Evolutionary conservation across 768 basidiomycete species (phyloP).

Genomic region (Termitomyces sp.): DNA sequence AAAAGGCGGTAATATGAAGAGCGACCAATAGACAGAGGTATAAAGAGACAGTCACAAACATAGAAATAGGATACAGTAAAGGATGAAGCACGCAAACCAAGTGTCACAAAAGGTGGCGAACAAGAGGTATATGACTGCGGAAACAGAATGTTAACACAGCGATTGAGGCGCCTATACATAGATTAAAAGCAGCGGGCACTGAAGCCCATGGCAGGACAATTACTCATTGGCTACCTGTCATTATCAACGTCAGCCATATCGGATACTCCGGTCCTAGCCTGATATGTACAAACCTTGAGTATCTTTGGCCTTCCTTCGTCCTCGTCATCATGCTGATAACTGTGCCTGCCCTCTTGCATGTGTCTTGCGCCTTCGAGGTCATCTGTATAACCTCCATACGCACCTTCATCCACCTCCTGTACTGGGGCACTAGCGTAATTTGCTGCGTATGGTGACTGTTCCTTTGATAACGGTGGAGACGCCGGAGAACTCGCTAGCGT

Average conservation of each 20-base stretch:
- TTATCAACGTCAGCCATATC: background rate
- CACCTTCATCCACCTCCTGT: constrained; percentile 18
- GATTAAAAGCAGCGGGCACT: background rate
- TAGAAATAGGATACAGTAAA: background rate
- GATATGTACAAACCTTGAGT: background rate
- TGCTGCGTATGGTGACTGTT: background rate
- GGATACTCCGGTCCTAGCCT: background rate
- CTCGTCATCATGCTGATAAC: background rate
- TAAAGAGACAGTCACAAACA: background rate
- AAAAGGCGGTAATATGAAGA: background rate
- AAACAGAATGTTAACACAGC: background rate
- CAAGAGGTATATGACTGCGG: background rate
- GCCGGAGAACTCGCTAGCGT: background rate
- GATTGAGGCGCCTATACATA: background rate
- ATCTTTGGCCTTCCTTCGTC: background rate
- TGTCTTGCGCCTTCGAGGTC: background rate
- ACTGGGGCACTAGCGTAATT: background rate
- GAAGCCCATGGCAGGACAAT: background rate
- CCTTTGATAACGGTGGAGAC: background rate
- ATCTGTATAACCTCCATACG: constrained; percentile 28
- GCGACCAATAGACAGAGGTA: background rate
- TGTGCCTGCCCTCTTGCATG: background rate
- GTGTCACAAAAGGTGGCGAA: background rate
- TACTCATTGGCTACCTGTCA: constrained; percentile 2
- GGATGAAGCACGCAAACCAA: background rate